phyloP scores from a whole-genome alignment of 495 filamentous ascomycete species.

The Cladorrhinum samala region DNA sequence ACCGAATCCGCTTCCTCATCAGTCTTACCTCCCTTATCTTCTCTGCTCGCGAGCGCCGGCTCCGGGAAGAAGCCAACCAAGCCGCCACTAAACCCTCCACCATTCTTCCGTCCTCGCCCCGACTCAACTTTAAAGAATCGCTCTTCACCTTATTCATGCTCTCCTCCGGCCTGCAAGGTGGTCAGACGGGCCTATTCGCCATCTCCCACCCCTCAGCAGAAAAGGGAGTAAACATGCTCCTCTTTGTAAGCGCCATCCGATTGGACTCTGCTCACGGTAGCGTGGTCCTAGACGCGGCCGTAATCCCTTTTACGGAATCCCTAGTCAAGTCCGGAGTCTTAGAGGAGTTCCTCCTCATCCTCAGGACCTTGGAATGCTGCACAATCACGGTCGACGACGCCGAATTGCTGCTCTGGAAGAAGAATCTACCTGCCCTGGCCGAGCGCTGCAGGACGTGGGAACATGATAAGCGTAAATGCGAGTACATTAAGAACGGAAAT shows the following conservation, averaged over 20 bases:
- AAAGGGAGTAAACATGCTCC: conserved; percentile 31
- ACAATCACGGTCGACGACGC: conserved; percentile 32
- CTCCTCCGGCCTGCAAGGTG: conserved; percentile 36
- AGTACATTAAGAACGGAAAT: conserved; percentile 33
- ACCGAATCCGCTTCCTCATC: conserved; percentile 29
- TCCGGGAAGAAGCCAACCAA: conserved; percentile 20
- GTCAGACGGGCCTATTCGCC: conserved; percentile 30
- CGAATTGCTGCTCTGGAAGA: conserved; percentile 48
- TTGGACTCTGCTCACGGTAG: conserved; percentile 37
- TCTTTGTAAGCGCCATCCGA: conserved; percentile 36
- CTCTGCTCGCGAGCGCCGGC: conserved; percentile 34
- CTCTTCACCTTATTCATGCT: conserved; percentile 41
- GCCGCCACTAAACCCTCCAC: conserved; percentile 4
- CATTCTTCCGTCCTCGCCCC: conserved; percentile 7
- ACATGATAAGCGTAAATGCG: conserved; percentile 39
- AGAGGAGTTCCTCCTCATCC: conserved; percentile 21
- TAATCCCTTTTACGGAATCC: conserved; percentile 36
- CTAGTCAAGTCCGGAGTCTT: conserved; percentile 22
- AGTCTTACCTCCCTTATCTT: conserved; percentile 31
- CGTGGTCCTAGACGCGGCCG: conserved; percentile 43
- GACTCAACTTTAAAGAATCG: conserved; percentile 44
- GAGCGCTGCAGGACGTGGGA: conserved; percentile 52
- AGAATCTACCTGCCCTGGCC: conserved; percentile 38
- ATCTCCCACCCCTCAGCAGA: conserved; percentile 21
- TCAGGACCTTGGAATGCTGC: conserved; percentile 22